Evolutionary conservation across 331 rosid genomes (phyloP).

Genomic region (Ulmus americana): DNA sequence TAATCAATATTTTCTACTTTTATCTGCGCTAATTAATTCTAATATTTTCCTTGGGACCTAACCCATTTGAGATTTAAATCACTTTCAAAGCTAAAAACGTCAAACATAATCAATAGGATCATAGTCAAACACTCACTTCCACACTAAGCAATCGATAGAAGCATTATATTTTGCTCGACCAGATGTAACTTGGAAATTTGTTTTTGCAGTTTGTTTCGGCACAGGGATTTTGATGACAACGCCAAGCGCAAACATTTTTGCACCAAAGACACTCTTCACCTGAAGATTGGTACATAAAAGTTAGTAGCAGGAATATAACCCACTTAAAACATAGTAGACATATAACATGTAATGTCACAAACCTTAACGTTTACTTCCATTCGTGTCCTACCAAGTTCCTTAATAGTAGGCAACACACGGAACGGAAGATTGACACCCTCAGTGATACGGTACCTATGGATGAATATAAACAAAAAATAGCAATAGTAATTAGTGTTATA

Average conservation of each 20-base stretch:
- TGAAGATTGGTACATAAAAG: constrained; percentile 30
- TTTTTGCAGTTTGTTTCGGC: constrained; percentile 96
- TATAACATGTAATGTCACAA: constrained; percentile 20
- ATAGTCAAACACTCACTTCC: constrained; percentile 69
- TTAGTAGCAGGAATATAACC: constrained; percentile 8
- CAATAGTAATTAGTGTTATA: neutral
- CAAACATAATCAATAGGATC: neutral
- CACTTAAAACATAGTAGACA: constrained; percentile 1
- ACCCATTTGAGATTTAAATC: neutral
- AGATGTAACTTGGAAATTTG: constrained; percentile 90
- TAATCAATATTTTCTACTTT: no score
- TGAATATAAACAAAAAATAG: constrained; percentile 4
- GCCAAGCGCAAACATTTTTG: constrained; percentile 97
- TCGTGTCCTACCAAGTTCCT: constrained; percentile 93
- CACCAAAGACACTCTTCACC: constrained; percentile 95
- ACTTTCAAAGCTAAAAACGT: neutral
- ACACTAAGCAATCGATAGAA: constrained; percentile 87
- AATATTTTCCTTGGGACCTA: no score
- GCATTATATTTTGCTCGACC: constrained; percentile 96
- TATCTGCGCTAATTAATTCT: no score
- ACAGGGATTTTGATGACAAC: constrained; percentile 97
- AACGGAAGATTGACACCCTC: constrained; percentile 99
- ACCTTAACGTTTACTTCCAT: constrained; percentile 99
- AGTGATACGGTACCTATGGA: constrained; percentile 86
- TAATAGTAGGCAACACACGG: constrained; percentile 93